Base-by-base conservation (phyloP, 768 basidiomycete genomes). In the Postia placenta region DNA sequence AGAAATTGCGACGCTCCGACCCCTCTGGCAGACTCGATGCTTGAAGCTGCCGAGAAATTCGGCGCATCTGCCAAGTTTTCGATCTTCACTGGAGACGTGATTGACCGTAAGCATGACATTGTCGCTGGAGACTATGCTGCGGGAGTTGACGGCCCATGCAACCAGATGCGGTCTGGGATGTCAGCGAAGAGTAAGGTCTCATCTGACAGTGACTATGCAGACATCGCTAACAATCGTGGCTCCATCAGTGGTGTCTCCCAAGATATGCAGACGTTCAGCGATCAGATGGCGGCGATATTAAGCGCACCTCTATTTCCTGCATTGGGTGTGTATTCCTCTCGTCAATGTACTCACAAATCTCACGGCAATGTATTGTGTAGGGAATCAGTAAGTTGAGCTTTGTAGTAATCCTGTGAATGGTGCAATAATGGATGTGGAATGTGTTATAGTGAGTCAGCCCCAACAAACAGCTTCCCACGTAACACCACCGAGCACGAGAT, bases 81-180 rank as follows among this genome's bases (percentile, higher is more conserved):
- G 4, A 73, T 85, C 27, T 83, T 83, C 55, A 85, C 81, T 2
- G 83, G 81, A 5, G 81, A 83, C 57, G 76, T 82, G 5, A 72
- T 82, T 4, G 80, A 82, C 64, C 76, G 80, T 78, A 43, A 44
- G 61, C 48, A 3, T n/a, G n/a, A 20, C 25, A 27, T 42, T 39
- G 2, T 20, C 5, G 15, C 15, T 5, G 20, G 11, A 22, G 36
- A 15, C 0, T 28, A 20, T 43, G 23, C 9, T 17, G 35, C 24
- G n/a, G 27, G 5, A 11, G 19, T 48, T 33, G 28, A 48, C 47
- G 17, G 27, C 17, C 4, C 26, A 24, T 51, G 19, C 23, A 3
- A 11, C 48, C 51, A 79, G 78, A 71, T 49, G 73, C 75, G 4
- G 67, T 77, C 14, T 81, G 79, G 79, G 60, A 72, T 15, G 66